Evolutionary conservation across 169 alveolate genomes (phyloP).

Genomic region (Sarcocystis neurona): DNA sequence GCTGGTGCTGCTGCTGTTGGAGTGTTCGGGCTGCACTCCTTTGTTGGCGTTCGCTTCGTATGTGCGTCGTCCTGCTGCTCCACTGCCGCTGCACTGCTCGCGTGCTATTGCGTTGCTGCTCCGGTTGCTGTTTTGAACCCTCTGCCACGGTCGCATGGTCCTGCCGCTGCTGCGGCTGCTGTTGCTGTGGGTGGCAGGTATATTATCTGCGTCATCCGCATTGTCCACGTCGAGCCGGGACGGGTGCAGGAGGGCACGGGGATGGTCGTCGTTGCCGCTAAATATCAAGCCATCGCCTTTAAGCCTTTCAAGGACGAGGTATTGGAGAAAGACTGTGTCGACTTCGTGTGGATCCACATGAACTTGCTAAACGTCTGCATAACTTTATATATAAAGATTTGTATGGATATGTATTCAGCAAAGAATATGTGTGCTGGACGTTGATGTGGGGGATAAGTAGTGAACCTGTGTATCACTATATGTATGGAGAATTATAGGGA

Average conservation of each 20-base stretch:
- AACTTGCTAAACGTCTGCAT: background rate
- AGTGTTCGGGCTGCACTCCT: background rate
- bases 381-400: background rate
- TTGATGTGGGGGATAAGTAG: too few relatives aligned
- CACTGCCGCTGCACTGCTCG: too few relatives aligned
- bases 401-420: too few relatives aligned
- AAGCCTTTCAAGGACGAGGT: constrained; percentile 90
- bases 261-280: constrained; percentile 87
- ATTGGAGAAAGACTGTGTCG: background rate
- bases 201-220: constrained; percentile 87
- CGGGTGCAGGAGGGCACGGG: constrained; percentile 93
- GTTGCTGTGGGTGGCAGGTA: constrained; percentile 78
- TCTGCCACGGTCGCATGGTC: background rate
- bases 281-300: constrained; percentile 89
- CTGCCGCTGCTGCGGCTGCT: background rate
- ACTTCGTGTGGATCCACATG: background rate
- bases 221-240: constrained; percentile 86
- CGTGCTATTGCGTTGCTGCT: too few relatives aligned
- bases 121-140: too few relatives aligned
- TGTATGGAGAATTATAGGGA: too few relatives aligned
- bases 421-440: too few relatives aligned
- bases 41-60: background rate
- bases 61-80: too few relatives aligned
- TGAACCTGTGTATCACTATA: too few relatives aligned
- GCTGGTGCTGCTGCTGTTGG: constrained; percentile 37